Conservation (phyloP, 148 eudicot species). For the Dysphania ambrosioides region DNA sequence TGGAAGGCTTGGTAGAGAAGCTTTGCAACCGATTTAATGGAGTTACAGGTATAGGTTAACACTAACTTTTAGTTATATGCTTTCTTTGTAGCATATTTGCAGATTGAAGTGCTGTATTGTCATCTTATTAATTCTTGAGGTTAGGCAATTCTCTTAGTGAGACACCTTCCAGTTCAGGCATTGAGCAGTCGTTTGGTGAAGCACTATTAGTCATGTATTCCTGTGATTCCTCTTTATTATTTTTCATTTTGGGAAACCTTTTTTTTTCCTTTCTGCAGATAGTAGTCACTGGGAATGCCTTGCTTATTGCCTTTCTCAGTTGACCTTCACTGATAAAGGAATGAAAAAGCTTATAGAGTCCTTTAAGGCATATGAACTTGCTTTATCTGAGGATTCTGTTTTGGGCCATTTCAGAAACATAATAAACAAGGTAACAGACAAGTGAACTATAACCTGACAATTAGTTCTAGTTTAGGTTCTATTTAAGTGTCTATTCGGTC, state of each 20-base stretch:
- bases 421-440: conserved; percentile 76
- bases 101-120: not conserved
- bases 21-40: conserved; percentile 89
- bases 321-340: conserved; percentile 91
- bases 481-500: too few species aligned
- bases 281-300: conserved; percentile 74
- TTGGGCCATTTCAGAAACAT: conserved; percentile 82
- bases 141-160: not conserved
- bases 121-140: not conserved
- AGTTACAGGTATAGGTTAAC: conserved; percentile 56
- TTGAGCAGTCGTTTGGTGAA: not conserved
- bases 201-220: not conserved
- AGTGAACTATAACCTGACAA: too few species aligned
- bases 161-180: not conserved
- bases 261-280: conserved; percentile 49
- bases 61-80: not conserved
- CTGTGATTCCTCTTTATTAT: not conserved
- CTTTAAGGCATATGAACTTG: conserved; percentile 83
- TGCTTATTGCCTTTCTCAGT: conserved; percentile 97
- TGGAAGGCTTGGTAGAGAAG: conserved; percentile 97
- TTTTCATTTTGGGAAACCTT: conserved; percentile 3
- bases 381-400: conserved; percentile 71
- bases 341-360: conserved; percentile 86
- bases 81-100: not conserved
- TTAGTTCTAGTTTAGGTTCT: too few species aligned